Evolutionary conservation across 2,329 filamentous ascomycete genomes (phyloP).

Genomic region (Ophioceras dolichostomum): DNA sequence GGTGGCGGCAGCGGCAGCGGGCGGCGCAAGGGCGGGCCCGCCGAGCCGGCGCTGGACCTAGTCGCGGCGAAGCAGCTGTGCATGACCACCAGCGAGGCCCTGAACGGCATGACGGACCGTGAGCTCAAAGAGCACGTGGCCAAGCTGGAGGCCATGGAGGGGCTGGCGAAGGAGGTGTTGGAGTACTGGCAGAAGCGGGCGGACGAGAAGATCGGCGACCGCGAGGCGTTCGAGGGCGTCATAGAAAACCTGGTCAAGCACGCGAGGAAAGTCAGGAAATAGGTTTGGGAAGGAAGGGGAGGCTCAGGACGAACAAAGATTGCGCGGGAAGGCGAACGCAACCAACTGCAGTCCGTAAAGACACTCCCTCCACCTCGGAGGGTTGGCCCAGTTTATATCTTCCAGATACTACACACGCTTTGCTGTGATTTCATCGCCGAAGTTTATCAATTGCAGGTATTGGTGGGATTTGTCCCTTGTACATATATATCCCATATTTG

Average conservation of each 20-base stretch:
- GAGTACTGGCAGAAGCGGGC: constrained; percentile 81
- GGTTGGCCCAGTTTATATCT: too few relatives aligned
- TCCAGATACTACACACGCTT: too few relatives aligned
- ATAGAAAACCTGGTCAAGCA: constrained; percentile 95
- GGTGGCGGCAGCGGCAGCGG: constrained; percentile 17
- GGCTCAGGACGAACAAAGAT: too few relatives aligned
- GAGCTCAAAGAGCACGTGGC: constrained; percentile 64
- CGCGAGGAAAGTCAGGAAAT: constrained; percentile 69
- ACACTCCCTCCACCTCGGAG: too few relatives aligned
- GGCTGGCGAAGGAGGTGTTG: constrained; percentile 62
- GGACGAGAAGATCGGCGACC: constrained; percentile 78
- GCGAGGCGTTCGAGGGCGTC: constrained; percentile 89
- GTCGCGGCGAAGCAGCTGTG: constrained; percentile 68
- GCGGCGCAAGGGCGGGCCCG: constrained; percentile 45
- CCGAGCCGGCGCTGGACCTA: constrained; percentile 66
- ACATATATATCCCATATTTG: too few relatives aligned
- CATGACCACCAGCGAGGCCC: constrained; percentile 70
- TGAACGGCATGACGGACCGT: constrained; percentile 64
- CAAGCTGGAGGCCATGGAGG: constrained; percentile 56
- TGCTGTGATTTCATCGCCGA: too few relatives aligned
- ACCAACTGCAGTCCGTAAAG: too few relatives aligned
- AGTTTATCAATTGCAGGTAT: too few relatives aligned
- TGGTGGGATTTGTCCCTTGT: too few relatives aligned
- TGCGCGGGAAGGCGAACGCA: too few relatives aligned
- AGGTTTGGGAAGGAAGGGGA: too few relatives aligned